Percentiles rank a stretch among this genome's conserved stretches.
Conservation (phyloP, 108 stramenopile species). For the Ochromonas danica region DNA sequence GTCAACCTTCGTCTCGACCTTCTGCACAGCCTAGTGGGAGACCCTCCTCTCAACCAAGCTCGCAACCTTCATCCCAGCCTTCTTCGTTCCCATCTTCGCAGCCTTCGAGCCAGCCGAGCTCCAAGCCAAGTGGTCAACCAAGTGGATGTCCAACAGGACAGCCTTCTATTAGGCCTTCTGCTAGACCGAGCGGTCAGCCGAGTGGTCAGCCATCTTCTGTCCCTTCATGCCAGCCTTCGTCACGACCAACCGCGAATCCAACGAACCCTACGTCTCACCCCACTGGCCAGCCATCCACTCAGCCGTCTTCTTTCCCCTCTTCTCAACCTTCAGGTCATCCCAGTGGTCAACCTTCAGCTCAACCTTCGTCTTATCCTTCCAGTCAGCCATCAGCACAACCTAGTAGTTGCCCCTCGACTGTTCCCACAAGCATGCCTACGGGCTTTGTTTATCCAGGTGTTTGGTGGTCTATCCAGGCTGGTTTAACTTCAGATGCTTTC, state of each 20-base stretch:
- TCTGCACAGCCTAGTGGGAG: too few species aligned
- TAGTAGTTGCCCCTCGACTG: neutral
- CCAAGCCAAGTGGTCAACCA: too few species aligned
- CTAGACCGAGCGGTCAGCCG: neutral
- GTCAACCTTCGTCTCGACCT: too few species aligned
- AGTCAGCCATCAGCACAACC: neutral
- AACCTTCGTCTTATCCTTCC: neutral
- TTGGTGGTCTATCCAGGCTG: constrained; percentile 3
- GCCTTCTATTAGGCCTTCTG: too few species aligned
- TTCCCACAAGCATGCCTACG: constrained; percentile 1
- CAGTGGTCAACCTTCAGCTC: too few species aligned
- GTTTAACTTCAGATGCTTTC: constrained; percentile 6
- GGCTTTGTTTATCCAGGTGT: too few species aligned
- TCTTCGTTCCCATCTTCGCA: neutral
- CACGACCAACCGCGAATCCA: neutral
- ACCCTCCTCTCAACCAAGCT: too few species aligned
- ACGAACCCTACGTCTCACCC: neutral
- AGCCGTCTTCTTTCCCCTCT: neutral
- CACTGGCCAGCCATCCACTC: neutral
- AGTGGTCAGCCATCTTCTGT: neutral
- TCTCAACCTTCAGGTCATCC: neutral
- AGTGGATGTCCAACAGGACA: too few species aligned
- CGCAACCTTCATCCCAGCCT: too few species aligned
- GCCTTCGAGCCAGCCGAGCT: too few species aligned
- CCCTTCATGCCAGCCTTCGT: neutral